These are phyloP conservation scores for Colletotrichum siamense DNA, from an alignment of 2,329 filamentous ascomycete species.

Conservation along the genomic window DNA sequence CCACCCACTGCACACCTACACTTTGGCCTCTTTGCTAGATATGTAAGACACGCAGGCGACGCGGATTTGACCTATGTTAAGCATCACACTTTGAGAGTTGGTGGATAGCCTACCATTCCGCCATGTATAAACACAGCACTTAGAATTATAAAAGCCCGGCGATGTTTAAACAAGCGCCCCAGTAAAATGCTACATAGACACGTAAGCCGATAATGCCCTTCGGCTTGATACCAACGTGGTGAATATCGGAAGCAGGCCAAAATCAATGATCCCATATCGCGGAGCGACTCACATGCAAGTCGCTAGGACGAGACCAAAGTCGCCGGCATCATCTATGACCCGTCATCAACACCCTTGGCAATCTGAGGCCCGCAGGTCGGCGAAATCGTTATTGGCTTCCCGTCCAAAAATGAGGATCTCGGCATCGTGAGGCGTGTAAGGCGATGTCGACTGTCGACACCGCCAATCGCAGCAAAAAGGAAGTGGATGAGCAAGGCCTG, in stretches of 20 bases:
- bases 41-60: no score
- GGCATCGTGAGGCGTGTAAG: background rate
- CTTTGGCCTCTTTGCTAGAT: no score
- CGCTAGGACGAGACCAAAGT: background rate
- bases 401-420: background rate
- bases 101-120: no score
- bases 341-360: background rate
- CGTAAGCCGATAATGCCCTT: no score
- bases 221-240: no score
- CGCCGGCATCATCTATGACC: background rate
- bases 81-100: no score
- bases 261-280: background rate
- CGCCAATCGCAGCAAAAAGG: background rate
- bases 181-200: no score
- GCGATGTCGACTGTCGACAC: background rate
- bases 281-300: background rate
- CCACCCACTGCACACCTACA: no score
- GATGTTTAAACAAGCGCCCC: no score
- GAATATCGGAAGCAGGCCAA: background rate
- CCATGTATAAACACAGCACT: no score
- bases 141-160: no score
- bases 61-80: no score
- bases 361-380: background rate
- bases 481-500: background rate
- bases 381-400: accelerated